A percentile compares a stretch with the other conserved stretches of the same genome.
Conservation (phyloP, 75 land plant species). For the Sequoia sempervirens region DNA sequence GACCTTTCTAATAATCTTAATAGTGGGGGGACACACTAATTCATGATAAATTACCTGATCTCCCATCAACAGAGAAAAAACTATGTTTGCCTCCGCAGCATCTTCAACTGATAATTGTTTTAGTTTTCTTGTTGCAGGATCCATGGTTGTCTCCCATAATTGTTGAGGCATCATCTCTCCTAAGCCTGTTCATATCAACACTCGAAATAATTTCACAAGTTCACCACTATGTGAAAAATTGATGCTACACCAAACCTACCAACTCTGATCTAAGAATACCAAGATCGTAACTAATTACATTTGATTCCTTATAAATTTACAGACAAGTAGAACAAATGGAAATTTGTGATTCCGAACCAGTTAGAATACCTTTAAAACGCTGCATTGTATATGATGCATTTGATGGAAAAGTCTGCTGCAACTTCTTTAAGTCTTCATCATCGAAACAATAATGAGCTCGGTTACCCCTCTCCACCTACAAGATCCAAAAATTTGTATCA, state of each 20-base stretch:
- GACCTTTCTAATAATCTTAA: background rate
- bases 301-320: background rate
- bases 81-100: conserved; percentile 89
- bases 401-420: conserved; percentile 61
- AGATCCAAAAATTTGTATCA: background rate
- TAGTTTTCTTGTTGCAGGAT: conserved; percentile 72
- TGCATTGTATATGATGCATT: conserved; percentile 91
- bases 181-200: conserved; percentile 50
- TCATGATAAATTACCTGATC: conserved; percentile 50
- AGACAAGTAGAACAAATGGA: background rate
- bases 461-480: conserved; percentile 93
- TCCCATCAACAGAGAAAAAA: conserved; percentile 89
- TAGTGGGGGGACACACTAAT: background rate
- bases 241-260: background rate
- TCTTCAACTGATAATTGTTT: conserved; percentile 87
- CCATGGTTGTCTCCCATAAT: conserved; percentile 95
- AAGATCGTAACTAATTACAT: background rate
- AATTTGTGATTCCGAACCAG: background rate
- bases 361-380: conserved; percentile 82
- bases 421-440: conserved; percentile 62
- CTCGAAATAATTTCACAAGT: conserved; percentile 4
- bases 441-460: conserved; percentile 83
- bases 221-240: background rate
- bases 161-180: conserved; percentile 99
- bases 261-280: background rate